Evolutionary conservation across 2,329 filamentous ascomycete genomes (phyloP).

Genomic region (Teratosphaeria viscida): DNA sequence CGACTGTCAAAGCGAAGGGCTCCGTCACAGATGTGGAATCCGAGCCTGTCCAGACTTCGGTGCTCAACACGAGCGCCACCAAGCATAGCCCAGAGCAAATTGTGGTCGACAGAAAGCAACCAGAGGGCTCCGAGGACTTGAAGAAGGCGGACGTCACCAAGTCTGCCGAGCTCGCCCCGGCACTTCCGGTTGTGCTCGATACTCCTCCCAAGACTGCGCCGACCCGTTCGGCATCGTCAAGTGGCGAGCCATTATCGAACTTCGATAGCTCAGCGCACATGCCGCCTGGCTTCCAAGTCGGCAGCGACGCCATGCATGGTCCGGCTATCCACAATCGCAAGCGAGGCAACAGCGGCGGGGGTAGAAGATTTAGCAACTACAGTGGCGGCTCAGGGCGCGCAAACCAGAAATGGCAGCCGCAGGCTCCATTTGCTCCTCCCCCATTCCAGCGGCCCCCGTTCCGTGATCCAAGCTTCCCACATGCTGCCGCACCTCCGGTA

Average conservation of each 20-base stretch:
- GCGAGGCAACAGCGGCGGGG: neutral
- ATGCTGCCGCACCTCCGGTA: neutral
- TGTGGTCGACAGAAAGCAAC: neutral
- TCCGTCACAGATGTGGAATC: neutral
- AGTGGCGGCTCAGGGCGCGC: neutral
- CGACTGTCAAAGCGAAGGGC: neutral
- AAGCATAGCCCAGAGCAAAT: neutral
- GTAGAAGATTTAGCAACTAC: neutral
- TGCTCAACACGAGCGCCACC: neutral
- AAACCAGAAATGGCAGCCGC: neutral
- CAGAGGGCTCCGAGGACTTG: neutral
- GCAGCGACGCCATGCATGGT: neutral
- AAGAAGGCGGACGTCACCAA: neutral
- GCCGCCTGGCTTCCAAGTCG: neutral
- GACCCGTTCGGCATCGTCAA: neutral
- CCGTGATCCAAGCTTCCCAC: neutral
- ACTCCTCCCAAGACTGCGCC: neutral
- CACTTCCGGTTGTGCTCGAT: neutral
- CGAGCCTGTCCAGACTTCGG: neutral
- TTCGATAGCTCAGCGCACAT: neutral
- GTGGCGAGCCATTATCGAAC: neutral
- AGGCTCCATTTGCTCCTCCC: neutral
- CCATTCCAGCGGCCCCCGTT: neutral
- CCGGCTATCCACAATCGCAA: neutral
- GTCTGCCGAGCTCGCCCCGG: neutral